A percentile compares a stretch with the other conserved stretches of the same genome.
Conservation (phyloP, 371 early-diverging fungal species). For the Mucor mucedo region DNA sequence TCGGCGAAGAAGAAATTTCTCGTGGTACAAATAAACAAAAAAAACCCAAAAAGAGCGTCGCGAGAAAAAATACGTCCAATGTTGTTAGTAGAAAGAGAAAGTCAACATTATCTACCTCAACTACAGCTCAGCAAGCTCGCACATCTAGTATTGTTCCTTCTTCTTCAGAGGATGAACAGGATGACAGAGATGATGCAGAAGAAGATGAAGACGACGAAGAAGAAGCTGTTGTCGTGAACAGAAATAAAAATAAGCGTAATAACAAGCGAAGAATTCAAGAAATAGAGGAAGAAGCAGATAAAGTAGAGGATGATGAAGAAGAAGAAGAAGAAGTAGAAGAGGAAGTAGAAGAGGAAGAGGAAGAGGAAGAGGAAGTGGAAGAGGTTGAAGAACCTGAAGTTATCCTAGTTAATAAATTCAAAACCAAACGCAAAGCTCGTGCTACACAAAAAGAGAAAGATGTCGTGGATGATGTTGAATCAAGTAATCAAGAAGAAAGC, state of each 20-base stretch:
- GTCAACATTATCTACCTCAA: not conserved
- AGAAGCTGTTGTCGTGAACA: not conserved
- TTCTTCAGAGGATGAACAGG: slow-evolving; percentile 21
- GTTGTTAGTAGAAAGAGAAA: not conserved
- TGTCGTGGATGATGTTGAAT: not conserved
- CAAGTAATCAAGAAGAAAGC: not conserved
- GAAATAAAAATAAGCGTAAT: not conserved
- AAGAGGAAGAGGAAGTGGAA: slow-evolving; percentile 15
- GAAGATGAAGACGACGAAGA: slow-evolving; percentile 13
- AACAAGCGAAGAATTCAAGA: not conserved
- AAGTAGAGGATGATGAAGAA: not conserved
- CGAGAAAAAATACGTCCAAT: not conserved
- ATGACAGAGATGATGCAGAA: slow-evolving; percentile 2
- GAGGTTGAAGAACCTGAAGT: not conserved
- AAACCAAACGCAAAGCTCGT: not conserved
- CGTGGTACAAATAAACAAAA: not conserved
- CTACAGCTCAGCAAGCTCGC: slow-evolving; percentile 1
- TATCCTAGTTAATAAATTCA: not conserved
- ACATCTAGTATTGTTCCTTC: slow-evolving; percentile 24
- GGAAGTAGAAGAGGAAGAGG: slow-evolving; percentile 11
- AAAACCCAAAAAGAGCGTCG: not conserved
- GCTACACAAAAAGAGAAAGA: slow-evolving; percentile 7
- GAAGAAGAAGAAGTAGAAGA: slow-evolving; percentile 12
- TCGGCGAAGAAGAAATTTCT: not conserved
- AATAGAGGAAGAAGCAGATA: slow-evolving; percentile 20